A percentile compares a stretch with the other conserved stretches of the same genome.
Conservation (phyloP, 176 grass and related monocot genomes). For the Stipa capillata region DNA sequence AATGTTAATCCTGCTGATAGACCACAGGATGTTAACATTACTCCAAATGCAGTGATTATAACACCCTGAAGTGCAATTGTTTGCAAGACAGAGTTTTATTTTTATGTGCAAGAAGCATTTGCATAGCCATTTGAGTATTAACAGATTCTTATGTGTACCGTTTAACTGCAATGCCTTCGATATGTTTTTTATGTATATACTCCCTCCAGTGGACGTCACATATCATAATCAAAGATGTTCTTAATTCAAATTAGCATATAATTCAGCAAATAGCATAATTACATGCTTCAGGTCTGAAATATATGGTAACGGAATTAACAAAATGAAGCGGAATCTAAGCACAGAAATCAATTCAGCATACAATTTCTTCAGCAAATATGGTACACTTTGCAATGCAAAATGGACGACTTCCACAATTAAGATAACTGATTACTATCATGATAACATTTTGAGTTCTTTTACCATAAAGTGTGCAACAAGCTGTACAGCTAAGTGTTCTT, state of each 20-base stretch:
- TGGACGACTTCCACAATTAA: background rate
- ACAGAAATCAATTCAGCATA: background rate
- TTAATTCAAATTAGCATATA: background rate
- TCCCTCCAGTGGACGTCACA: background rate
- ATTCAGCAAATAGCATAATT: background rate
- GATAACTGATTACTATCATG: background rate
- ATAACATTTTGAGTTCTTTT: background rate
- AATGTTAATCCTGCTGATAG: background rate
- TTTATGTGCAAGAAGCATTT: background rate
- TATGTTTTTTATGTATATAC: background rate
- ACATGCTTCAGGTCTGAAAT: background rate
- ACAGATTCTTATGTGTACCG: background rate
- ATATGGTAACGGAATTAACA: background rate
- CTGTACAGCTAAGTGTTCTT: constrained; percentile 95
- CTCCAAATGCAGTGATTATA: background rate
- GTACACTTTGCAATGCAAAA: background rate
- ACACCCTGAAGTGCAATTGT: background rate
- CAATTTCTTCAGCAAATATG: background rate
- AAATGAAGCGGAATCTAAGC: background rate
- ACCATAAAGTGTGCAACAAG: constrained; percentile 99
- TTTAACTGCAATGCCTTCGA: background rate
- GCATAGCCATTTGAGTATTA: background rate
- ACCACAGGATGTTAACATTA: background rate
- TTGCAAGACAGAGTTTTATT: background rate
- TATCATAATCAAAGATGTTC: background rate